Base-by-base conservation (phyloP, 768 basidiomycete species). In the Porphyrellus cyaneotinctus region DNA sequence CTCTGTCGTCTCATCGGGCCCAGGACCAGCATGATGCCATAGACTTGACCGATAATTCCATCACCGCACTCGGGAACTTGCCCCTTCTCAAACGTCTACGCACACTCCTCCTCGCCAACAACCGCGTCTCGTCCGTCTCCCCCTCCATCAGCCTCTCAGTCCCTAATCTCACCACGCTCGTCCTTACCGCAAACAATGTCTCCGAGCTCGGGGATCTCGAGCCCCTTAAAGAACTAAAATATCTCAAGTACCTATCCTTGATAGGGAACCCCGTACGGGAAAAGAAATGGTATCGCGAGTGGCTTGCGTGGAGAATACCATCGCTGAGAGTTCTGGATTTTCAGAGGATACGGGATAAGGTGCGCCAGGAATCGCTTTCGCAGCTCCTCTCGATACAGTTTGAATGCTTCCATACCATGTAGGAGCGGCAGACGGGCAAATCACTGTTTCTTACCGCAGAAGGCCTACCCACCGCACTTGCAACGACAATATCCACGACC, bases 281-380 rank as follows among this genome's bases (percentile, higher is more conserved):
- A 75, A 89, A 88, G 79, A 91, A 92, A 82, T 91, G 88, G 84
- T 95, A 95, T 77, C 88, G 91, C 76, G 90, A 92, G 76, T 95
- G 92, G 92, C 82, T 94, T 77, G 84, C 89, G 62, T 92, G 84
- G 83, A 83, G 85, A 75, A 78, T 92, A 77, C 84, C 87, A 70
- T 79, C 81, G 67, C 80, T 95, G 67, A 85, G 93, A 80, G 88
- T 92, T 74, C 78, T 95, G 67, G 92, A 95, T 81, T 95, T 91
- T 74, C 88, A 92, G 79, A 84, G 92, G 74, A 89, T 95, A 64
- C 85, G 88, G 69, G 91, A 94, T 71, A 92, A 93, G 84, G 92
- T 93, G 76, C 77, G 85, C 75, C 71, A 69, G 73, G 69, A 70
- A 64, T 66, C 48, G 39, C 51, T 56, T 55, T 59, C 53, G 49